Conservation (phyloP, 2,329 filamentous ascomycete genomes). For the Verruconis gallopava region DNA sequence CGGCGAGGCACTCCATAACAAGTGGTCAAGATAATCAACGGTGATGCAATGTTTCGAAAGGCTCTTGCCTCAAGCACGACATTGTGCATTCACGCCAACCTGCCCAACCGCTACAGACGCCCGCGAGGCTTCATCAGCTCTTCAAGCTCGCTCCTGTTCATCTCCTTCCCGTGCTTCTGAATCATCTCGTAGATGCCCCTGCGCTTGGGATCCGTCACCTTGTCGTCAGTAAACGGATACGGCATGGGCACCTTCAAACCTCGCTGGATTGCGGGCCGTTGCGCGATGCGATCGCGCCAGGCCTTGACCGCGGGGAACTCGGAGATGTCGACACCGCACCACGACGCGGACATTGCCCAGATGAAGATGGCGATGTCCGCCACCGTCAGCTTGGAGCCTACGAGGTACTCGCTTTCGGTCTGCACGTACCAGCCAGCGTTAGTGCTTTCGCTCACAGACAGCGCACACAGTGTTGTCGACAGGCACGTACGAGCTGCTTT, state of each 20-base stretch:
- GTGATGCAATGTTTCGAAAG: too few relatives aligned
- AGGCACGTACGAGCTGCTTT: not conserved
- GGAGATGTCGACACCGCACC: constrained; percentile 53
- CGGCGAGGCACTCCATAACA: too few relatives aligned
- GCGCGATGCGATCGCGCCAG: constrained; percentile 61
- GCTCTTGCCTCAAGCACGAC: too few relatives aligned
- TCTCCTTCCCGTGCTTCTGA: constrained; percentile 54
- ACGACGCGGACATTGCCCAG: constrained; percentile 28
- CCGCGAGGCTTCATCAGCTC: not conserved
- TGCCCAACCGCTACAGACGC: too few relatives aligned
- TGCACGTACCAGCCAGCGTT: too few relatives aligned
- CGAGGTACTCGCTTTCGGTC: constrained; percentile 16
- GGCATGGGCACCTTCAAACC: constrained; percentile 55
- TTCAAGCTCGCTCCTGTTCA: constrained; percentile 38
- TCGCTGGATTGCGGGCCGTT: constrained; percentile 59
- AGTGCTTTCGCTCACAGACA: too few relatives aligned
- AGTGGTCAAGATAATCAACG: too few relatives aligned
- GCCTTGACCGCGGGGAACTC: constrained; percentile 64
- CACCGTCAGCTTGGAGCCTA: constrained; percentile 33
- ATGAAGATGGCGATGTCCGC: constrained; percentile 21
- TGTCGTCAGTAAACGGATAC: constrained; percentile 45
- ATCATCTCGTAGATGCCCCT: constrained; percentile 48
- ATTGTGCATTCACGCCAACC: too few relatives aligned
- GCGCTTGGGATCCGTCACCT: constrained; percentile 46
- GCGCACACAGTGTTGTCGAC: too few relatives aligned